Evolutionary conservation across 2,329 filamentous ascomycete species (phyloP), one percentile per base, ranked within the genome.

Genomic region (Cercospora sojina): DNA sequence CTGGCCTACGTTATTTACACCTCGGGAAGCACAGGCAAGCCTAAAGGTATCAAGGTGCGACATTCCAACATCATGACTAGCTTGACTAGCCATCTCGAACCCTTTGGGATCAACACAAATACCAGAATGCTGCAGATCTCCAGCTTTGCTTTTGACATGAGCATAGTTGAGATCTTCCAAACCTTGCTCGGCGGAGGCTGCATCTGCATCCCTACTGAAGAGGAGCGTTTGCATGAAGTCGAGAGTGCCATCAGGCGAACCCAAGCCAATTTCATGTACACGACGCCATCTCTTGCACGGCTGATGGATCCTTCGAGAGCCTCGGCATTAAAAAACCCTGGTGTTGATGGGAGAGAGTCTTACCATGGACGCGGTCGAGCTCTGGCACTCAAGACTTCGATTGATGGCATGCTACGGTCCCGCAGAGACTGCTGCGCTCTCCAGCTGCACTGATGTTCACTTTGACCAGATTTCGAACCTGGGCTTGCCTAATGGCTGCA

Each of bases 201-300:
- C 59, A 67, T 64, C 35, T 72, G 49, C 32, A 12, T 59, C 62
- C 71, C 49, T 29, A 67, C 20, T n/a, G 35, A 84, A 20, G 20
- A 31, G 2, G 58, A 60, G 64, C 20, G 63, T 13, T 13, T 51
- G 47, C 10, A 51, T 20, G 47, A 51, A 7, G 18, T 51, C 20
- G 47, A 51, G 20, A 12, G 47, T 25, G 20, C 47, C 18, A 27
- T 51, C 20, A 51, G 10, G 10, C 47, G 47, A 1, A 51, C 20
- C 1, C 47, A 23, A 23, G 47, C 20, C 18, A 51, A 51, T 23
- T 23, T 51, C 12, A 16, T 51, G 12, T 51, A 51, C 20, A 51
- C 47, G 10, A 51, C 47, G 12, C 47, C 47, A 51, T 27, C 47
- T 7, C 18, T 51, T 13, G 47, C 47, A 13, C 18, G 20, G 2